Evolutionary conservation across 75 land plant genomes (phyloP).

Genomic region (Larix kaempferi): DNA sequence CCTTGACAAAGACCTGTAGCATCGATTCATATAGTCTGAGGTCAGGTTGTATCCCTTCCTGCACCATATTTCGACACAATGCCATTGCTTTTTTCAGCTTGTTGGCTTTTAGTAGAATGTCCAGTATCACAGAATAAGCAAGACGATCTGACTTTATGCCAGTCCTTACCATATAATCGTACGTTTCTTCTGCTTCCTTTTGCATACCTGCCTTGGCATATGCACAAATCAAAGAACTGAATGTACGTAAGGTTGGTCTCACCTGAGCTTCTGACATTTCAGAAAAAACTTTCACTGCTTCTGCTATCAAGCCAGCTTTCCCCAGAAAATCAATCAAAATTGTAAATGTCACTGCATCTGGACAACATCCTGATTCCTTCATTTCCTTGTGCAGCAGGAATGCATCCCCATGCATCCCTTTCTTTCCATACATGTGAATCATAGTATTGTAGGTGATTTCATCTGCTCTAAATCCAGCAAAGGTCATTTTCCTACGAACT

Average conservation of each 20-base stretch:
- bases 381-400: conserved; percentile 62
- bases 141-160: conserved; percentile 72
- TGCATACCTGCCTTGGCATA: conserved; percentile 82
- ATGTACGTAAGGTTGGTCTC: conserved; percentile 62
- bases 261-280: conserved; percentile 67
- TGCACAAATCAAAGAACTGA: conserved; percentile 87
- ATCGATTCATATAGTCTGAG: conserved; percentile 34
- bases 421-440: conserved; percentile 84
- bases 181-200: conserved; percentile 60
- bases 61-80: conserved; percentile 45
- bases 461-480: conserved; percentile 56
- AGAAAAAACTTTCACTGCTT: conserved; percentile 67
- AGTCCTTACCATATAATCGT: conserved; percentile 52
- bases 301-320: conserved; percentile 53
- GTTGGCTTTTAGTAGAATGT: conserved; percentile 51
- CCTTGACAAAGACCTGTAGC: conserved; percentile 30
- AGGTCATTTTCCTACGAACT: conserved; percentile 52
- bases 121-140: conserved; percentile 74
- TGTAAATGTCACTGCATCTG: conserved; percentile 87
- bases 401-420: conserved; percentile 61
- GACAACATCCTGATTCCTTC: conserved; percentile 57
- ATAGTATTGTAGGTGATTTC: conserved; percentile 64
- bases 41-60: conserved; percentile 62
- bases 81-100: conserved; percentile 47
- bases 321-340: conserved; percentile 81